phyloP scores from a whole-genome alignment of 2,329 filamentous ascomycete genomes.

The Erysiphe pulchra region DNA sequence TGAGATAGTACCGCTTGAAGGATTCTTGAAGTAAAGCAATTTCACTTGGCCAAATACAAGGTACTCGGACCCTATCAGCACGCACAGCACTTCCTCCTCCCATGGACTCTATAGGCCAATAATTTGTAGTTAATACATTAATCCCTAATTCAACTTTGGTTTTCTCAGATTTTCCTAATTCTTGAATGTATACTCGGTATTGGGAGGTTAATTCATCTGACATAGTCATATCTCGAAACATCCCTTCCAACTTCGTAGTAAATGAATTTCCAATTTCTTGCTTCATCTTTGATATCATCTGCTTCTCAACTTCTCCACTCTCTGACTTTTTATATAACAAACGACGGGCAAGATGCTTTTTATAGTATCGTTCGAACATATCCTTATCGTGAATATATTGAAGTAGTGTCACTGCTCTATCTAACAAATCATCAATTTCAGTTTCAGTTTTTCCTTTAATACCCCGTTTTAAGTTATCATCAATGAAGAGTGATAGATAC shows the following conservation, averaged over 20 bases:
- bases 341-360: constrained; percentile 78
- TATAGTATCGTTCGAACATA: constrained; percentile 90
- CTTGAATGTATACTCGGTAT: constrained; percentile 43
- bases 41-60: constrained; percentile 49
- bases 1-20: constrained; percentile 72
- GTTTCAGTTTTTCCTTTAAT: constrained; percentile 78
- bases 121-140: constrained; percentile 73
- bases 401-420: constrained; percentile 71
- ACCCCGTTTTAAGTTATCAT: constrained; percentile 84
- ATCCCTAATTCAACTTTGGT: constrained; percentile 56
- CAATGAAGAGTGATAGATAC: constrained; percentile 86
- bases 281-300: constrained; percentile 95
- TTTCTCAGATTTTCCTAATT: constrained; percentile 24
- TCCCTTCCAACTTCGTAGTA: constrained; percentile 76
- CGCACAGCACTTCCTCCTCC: constrained; percentile 27
- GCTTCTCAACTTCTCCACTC: constrained; percentile 76
- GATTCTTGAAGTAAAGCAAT: constrained; percentile 55
- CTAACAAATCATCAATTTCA: constrained; percentile 61
- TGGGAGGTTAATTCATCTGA: constrained; percentile 58
- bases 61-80: constrained; percentile 18
- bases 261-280: constrained; percentile 86
- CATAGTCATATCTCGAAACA: constrained; percentile 90
- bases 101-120: constrained; percentile 85
- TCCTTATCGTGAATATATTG: constrained; percentile 82
- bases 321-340: constrained; percentile 73